These are phyloP conservation scores for Candida sphagnicola DNA, from an alignment of 805 yeast species.

Conservation along the genomic window DNA sequence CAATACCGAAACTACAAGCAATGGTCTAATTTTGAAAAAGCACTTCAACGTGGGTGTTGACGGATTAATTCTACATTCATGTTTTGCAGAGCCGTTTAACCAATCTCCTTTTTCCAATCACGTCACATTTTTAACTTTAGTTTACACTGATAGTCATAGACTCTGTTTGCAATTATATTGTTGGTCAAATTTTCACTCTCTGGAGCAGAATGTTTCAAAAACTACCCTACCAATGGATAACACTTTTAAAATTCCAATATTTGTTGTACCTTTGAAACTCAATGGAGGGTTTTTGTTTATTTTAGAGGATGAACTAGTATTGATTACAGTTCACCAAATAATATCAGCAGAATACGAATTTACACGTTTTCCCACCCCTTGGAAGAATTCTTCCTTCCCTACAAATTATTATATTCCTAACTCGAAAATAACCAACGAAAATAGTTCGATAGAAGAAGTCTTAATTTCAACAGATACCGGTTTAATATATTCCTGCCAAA, in stretches of 20 bases:
- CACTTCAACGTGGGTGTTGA: slow-evolving; percentile 38
- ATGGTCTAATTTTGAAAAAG: slow-evolving; percentile 35
- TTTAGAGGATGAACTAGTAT: slow-evolving; percentile 24
- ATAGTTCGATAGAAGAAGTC: slow-evolving; percentile 19
- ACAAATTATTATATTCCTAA: slow-evolving; percentile 30
- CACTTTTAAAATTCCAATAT: slow-evolving; percentile 39
- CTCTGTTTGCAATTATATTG: slow-evolving; percentile 34
- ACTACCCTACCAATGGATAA: slow-evolving; percentile 38
- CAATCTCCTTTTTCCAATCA: slow-evolving; percentile 19
- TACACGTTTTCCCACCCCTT: slow-evolving; percentile 11
- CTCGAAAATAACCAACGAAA: slow-evolving; percentile 12
- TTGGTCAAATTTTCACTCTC: slow-evolving; percentile 36
- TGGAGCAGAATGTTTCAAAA: slow-evolving; percentile 26
- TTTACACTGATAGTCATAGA: slow-evolving; percentile 34
- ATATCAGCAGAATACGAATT: slow-evolving; percentile 45
- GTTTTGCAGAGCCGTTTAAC: slow-evolving; percentile 38
- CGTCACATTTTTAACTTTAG: slow-evolving; percentile 30
- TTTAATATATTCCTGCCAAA: slow-evolving; percentile 23
- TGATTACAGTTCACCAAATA: slow-evolving; percentile 42
- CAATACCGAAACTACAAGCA: slow-evolving; percentile 28
- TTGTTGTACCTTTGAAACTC: slow-evolving; percentile 35
- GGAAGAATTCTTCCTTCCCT: slow-evolving; percentile 31
- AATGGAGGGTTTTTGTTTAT: slow-evolving; percentile 38
- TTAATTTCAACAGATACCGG: slow-evolving; percentile 34
- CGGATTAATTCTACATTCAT: slow-evolving; percentile 38